Evolutionary conservation across 1,284 basidiomycete genomes (phyloP), one percentile per base, ranked within the genome.

Genomic region (Phylloporus sp.): DNA sequence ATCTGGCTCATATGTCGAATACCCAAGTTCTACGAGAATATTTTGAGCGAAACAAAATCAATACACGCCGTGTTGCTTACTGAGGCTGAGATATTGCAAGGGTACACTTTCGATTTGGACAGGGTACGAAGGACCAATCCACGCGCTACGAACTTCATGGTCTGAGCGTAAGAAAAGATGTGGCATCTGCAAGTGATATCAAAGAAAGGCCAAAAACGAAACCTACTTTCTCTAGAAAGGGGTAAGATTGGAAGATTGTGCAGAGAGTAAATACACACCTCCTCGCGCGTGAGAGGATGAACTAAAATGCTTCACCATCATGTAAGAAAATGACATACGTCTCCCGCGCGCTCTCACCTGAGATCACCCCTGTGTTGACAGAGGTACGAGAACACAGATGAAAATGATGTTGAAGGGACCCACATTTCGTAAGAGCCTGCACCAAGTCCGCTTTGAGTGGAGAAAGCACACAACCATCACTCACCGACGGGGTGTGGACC

Each of bases 341-440:
- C 47, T 49, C 8, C 8, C n/a, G 47, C 25, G 47, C 14, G 12
- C 7, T 49, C 74, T 66, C 67, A 92, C 91, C 91, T 93, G 45
- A 93, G 80, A 56, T 85, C 73, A 8, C 91, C 91, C 63, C 88
- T 84, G 75, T 93, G 87, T 77, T 89, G 79, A 70, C 85, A 88
- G 25, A 94, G 82, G 69, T 92, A 93, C 20, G 91, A 93, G 74
- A 88, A 94, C 19, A 93, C 88, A 0, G 89, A 84, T 0, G 85
- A 80, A 74, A 93, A 93, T 2, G 91, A 91, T 71, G 91, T 89
- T 1, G 86, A 84, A 1, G 91, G 92, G 41, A 84, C 87, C 91
- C 91, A 93, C 32, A 93, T 89, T 73, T 93, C 92, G 73, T 92
- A 93, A 1, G 91, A 92, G 20, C 91, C 91, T 92, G 59, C n/a